Base-by-base conservation (phyloP, 345 rosid genomes). In the Crucihimalaya himalaica region DNA sequence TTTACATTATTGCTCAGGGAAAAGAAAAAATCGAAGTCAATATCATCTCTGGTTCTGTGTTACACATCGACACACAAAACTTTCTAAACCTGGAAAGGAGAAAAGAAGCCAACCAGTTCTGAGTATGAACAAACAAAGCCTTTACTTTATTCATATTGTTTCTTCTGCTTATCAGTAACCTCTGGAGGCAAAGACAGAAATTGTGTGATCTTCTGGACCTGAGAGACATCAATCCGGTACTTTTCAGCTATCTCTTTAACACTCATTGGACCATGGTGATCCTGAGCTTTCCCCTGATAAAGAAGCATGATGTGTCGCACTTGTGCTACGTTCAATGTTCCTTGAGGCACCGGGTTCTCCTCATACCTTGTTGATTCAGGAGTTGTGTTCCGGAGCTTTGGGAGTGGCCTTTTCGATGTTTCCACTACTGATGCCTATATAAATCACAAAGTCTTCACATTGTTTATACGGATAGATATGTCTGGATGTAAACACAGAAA, bases 241-340 rank as follows among this genome's bases (percentile, higher is more conserved):
- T 80, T 90, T 50, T 80, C 75, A 0, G 99, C 96, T 31, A 95
- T 92, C 76, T 83, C 87, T 7, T 76, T 76, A 32, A 79, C 71
- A 71, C 85, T 84, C 91, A 92, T 86, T 2, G 88, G 85, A 13
- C 92, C 89, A 0, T 64, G 31, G 13, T 85, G 90, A 79, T 83
- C 97, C 34, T 83, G 91, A 12, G 94, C 87, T 74, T 89, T 92
- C 58, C 99, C 99, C 70, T 86, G 88, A 75, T 83, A 80, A 54
- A 92, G 82, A 61, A 84, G 90, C 81, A 92, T 82, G 74, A 92
- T 82, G 46, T 86, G 89, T 51, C 87, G 88, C 59, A 92, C 75
- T 85, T 92, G 98, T 27, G 85, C 89, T 57, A 87, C 85, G 37
- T 86, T 86, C 45, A 95, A 72, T 19, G 94, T 92, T 48, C 96